Evolutionary conservation across 768 basidiomycete genomes (phyloP).

Genomic region (Suillus weaverae): DNA sequence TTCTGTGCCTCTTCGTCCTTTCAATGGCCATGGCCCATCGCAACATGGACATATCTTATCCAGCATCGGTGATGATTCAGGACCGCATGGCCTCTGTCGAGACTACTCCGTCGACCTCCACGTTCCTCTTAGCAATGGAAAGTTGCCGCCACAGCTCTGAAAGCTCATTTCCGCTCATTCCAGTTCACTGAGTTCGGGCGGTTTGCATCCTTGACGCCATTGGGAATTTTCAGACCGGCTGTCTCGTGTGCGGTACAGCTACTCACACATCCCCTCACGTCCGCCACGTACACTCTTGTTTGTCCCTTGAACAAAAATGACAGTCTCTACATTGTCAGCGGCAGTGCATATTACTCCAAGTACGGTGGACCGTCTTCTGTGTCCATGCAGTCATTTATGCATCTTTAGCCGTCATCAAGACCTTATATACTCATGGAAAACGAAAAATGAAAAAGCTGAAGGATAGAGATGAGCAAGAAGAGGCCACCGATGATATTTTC

Average conservation of each 20-base stretch:
- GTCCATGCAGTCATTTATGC: neutral
- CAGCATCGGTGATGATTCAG: neutral
- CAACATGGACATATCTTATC: neutral
- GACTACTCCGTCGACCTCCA: neutral
- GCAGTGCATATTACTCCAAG: constrained; percentile 56
- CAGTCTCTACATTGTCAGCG: constrained; percentile 53
- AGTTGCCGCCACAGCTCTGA: neutral
- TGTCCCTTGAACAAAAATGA: constrained; percentile 34
- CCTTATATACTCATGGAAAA: constrained; percentile 48
- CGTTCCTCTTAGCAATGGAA: neutral
- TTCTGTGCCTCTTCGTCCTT: neutral
- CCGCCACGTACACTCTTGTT: neutral
- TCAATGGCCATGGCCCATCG: neutral
- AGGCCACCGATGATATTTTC: constrained; percentile 60
- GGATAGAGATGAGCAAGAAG: constrained; percentile 34
- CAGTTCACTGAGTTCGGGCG: neutral
- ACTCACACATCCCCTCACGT: too few species aligned
- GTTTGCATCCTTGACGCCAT: neutral
- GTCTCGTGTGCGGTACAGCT: neutral
- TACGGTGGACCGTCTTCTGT: constrained; percentile 15
- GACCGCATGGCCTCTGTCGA: neutral
- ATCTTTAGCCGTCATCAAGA: constrained; percentile 52
- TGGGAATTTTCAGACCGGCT: neutral
- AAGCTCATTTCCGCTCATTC: neutral
- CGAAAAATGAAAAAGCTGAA: constrained; percentile 42